phyloP scores from a whole-genome alignment of 129 eudicot genomes.

The Kitagawia praeruptora region DNA sequence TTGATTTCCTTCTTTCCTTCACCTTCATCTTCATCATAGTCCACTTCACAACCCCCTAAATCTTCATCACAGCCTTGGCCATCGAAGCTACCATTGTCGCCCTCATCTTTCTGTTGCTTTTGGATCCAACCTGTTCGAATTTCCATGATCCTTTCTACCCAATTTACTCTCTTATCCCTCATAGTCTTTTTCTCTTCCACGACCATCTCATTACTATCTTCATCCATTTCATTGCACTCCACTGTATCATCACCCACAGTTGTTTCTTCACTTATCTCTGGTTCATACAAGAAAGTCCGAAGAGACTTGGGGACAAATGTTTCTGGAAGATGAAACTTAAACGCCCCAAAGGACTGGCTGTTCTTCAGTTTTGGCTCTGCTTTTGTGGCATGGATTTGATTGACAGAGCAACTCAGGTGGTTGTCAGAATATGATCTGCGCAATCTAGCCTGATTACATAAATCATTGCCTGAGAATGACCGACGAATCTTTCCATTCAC shows the following conservation, averaged over 20 bases:
- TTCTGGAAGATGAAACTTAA: slow-evolving; percentile 41
- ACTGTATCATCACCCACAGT: slow-evolving; percentile 20
- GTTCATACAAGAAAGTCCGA: slow-evolving; percentile 35
- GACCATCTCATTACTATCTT: slow-evolving; percentile 8
- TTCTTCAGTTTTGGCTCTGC: slow-evolving; percentile 35
- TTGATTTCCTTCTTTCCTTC: slow-evolving; percentile 20
- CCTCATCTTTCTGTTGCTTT: slow-evolving; percentile 22
- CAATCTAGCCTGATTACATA: slow-evolving; percentile 27
- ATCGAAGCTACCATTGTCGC: slow-evolving; percentile 19
- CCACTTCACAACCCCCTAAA: slow-evolving; percentile 51
- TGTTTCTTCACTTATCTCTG: slow-evolving; percentile 28
- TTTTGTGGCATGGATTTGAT: slow-evolving; percentile 28
- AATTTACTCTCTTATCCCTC: slow-evolving; percentile 36
- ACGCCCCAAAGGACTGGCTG: slow-evolving; percentile 49
- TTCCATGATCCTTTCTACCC: slow-evolving; percentile 62
- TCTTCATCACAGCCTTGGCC: slow-evolving; percentile 33
- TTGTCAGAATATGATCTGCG: slow-evolving; percentile 57
- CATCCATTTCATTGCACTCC: slow-evolving; percentile 14
- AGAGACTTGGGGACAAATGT: slow-evolving; percentile 37
- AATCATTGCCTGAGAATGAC: slow-evolving; percentile 42
- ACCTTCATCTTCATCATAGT: slow-evolving; percentile 55
- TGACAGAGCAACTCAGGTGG: slow-evolving; percentile 38
- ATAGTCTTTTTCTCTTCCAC: slow-evolving; percentile 17
- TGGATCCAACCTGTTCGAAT: slow-evolving; percentile 41
- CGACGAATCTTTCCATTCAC: slow-evolving; percentile 29